Conservation (phyloP, 202 grass and related monocot species). For the Setaria italica region DNA sequence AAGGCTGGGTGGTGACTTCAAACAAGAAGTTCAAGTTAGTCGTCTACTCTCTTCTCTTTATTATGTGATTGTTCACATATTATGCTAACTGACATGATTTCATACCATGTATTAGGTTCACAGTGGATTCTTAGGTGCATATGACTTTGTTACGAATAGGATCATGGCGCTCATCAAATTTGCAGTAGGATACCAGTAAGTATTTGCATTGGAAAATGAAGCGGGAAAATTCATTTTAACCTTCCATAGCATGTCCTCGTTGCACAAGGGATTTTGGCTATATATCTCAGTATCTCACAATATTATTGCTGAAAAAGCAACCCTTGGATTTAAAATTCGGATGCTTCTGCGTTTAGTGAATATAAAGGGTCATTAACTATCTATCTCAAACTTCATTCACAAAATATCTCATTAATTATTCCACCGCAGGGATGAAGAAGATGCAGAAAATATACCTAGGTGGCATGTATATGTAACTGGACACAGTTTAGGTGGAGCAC, state of each 20-base stretch:
- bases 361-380: slow-evolving; percentile 7
- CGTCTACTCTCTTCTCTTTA: slow-evolving; percentile 34
- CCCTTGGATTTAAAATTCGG: background rate
- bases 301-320: slow-evolving; percentile 23
- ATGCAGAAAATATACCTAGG: slow-evolving; percentile 52
- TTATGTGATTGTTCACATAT: slow-evolving; percentile 30
- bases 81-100: slow-evolving; percentile 35
- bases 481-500: slow-evolving; percentile 98
- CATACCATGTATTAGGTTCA: slow-evolving; percentile 76
- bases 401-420: slow-evolving; percentile 44
- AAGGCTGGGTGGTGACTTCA: slow-evolving; percentile 81
- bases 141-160: slow-evolving; percentile 89
- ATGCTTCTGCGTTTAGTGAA: background rate
- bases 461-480: slow-evolving; percentile 95
- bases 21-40: slow-evolving; percentile 95
- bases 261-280: background rate
- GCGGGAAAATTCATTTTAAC: background rate
- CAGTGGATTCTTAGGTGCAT: slow-evolving; percentile 92
- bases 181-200: slow-evolving; percentile 71
- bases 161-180: slow-evolving; percentile 74
- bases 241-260: slow-evolving; percentile 10
- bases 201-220: slow-evolving; percentile 33
- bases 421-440: slow-evolving; percentile 57
- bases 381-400: slow-evolving; percentile 26
- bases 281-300: slow-evolving; percentile 3